Conservation (phyloP, 306 rosid species). For the Rosa persica region DNA sequence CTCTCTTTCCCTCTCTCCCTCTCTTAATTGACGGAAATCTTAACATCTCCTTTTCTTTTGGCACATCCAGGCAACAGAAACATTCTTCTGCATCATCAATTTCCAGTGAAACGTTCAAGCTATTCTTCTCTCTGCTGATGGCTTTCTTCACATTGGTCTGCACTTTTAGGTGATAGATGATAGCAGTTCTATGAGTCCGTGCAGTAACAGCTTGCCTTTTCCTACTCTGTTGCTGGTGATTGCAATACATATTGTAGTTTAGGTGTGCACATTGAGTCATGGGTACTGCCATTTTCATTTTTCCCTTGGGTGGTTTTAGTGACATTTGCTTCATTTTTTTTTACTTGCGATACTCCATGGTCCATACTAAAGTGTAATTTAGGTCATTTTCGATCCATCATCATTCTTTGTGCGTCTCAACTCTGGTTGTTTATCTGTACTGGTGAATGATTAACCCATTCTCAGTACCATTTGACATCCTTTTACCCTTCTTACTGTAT, state of each 20-base stretch:
- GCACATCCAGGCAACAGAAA: conserved; percentile 38
- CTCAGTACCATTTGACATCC: conserved; percentile 13
- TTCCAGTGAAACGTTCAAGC: conserved; percentile 18
- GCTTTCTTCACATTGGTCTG: conserved; percentile 39
- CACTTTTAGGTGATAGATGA: conserved; percentile 30
- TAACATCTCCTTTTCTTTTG: conserved; percentile 10
- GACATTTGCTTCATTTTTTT: neutral
- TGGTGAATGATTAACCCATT: conserved; percentile 19
- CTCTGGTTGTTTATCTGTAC: neutral
- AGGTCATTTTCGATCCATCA: conserved; percentile 7
- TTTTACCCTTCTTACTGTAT: neutral
- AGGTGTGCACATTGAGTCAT: conserved; percentile 16
- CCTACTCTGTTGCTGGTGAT: neutral
- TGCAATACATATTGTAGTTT: conserved; percentile 20
- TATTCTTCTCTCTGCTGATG: conserved; percentile 40
- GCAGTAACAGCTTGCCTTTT: conserved; percentile 19
- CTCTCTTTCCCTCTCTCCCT: neutral
- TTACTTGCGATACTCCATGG: neutral
- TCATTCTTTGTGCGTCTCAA: conserved; percentile 10
- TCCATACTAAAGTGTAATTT: conserved; percentile 30
- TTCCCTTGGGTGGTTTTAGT: neutral
- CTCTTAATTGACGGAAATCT: neutral
- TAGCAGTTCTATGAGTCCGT: conserved; percentile 16
- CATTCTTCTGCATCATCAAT: conserved; percentile 38
- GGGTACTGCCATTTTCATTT: neutral